Base-by-base conservation (phyloP, 768 basidiomycete genomes). In the Leccinum aurantiacum region DNA sequence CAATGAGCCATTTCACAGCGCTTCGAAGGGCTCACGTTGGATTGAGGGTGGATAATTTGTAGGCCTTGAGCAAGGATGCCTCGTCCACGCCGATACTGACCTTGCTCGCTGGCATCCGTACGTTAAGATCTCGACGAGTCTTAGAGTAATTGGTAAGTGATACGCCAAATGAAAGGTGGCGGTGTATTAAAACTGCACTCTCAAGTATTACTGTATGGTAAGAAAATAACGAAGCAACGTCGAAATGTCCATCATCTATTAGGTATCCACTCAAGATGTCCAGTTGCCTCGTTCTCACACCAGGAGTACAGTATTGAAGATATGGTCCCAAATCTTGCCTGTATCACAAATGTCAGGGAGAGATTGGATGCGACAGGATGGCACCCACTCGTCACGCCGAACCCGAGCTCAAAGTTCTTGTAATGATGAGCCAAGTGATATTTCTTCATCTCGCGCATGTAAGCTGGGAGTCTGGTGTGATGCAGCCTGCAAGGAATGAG, bases 341-440 rank as follows among this genome's bases (percentile, higher is more conserved):
- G 59, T 3, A 56, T 57, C 25, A 24, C 31, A n/a, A 8, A 31
- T 24, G 56, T 60, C 37, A 62, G 62, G 51, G n/a, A 53, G 46
- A 15, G 48, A 35, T 8, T 56, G 3, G 51, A 47, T 38, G 2
- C 38, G 17, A 9, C 47, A 7, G 37, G 25, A 56, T 17, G 47
- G 38, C 14, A 76, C 85, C 55, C 67, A 90, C 91, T 94, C 7
- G 95, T 98, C 11, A 98, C 95, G 33, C 96, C 95, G 70, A 95
- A 98, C 17, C 95, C 95, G 48, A 98, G 89, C 70, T 97, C 94
- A 72, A 93, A 96, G 79, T 97, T 96, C 77, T 97, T 97, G 80
- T 96, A 97, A 74, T 98, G 96, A 70, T 98, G 95, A 7, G 93
- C 95, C 63, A 99, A 84, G 68, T 99, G 97, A 71, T 98, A 98